phyloP scores from a whole-genome alignment of 805 yeast species.

The Priceomyces melissophilus region DNA sequence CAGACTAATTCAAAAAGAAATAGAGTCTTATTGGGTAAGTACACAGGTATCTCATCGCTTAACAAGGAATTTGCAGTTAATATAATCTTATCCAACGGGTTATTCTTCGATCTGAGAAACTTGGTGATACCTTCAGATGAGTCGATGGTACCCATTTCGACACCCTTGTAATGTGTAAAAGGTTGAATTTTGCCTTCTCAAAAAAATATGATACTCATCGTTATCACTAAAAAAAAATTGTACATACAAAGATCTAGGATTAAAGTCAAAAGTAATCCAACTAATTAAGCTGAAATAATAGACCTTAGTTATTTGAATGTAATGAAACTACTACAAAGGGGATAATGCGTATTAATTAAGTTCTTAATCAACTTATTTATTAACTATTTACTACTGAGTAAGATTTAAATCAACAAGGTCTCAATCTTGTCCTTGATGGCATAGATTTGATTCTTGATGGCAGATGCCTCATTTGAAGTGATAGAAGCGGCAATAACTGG shows the following conservation, averaged over 20 bases:
- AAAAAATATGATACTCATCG: too few species aligned
- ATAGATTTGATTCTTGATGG: constrained; percentile 95
- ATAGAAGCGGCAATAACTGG: constrained; percentile 98
- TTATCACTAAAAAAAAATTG: too few species aligned
- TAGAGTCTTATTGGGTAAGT: constrained; percentile 51
- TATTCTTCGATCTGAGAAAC: constrained; percentile 53
- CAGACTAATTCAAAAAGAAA: constrained; percentile 59
- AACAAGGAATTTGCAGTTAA: constrained; percentile 30
- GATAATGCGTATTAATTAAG: too few species aligned
- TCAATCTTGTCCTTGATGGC: constrained; percentile 99
- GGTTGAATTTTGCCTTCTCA: too few species aligned
- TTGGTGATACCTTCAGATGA: constrained; percentile 51
- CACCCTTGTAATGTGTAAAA: too few species aligned
- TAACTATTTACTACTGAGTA: neutral
- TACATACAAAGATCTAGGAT: too few species aligned
- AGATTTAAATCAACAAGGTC: constrained; percentile 77
- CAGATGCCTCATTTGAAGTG: constrained; percentile 97
- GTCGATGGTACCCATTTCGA: constrained; percentile 6
- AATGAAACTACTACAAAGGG: too few species aligned
- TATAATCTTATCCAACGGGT: constrained; percentile 41
- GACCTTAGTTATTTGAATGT: too few species aligned
- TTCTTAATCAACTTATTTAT: too few species aligned
- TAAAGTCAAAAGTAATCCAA: too few species aligned
- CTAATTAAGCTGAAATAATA: too few species aligned
- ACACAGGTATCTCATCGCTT: constrained; percentile 29